Evolutionary conservation across 2,329 filamentous ascomycete species (phyloP), one percentile per base, ranked within the genome.

Genomic region (Pseudogymnoascus pannorum): DNA sequence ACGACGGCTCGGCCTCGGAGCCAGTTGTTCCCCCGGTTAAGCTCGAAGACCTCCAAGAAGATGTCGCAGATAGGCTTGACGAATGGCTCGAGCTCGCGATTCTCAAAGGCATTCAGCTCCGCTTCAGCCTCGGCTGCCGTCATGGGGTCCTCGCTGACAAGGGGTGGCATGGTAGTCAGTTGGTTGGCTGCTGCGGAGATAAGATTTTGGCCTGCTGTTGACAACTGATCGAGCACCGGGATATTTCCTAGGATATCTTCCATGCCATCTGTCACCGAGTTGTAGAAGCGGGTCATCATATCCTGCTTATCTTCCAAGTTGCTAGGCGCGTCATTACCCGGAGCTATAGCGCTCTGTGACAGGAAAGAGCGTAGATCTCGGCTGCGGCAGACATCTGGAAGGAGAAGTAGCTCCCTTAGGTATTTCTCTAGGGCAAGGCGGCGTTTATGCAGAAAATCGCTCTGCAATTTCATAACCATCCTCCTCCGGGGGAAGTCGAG

Each of bases 41-140:
- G 82, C 71, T 96, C 92, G 71, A 99, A 99, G 0, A 92, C 85
- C 72, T 99, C 94, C 14, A 99, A 83, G 75, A 99, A 99, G 63
- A 99, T 87, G 73, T 99, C 94, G 74, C 92, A 97, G 64, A 99
- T 97, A 3, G 94, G 95, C 72, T 97, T 99, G 69, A 99, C 94
- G 70, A 99, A 97, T 1, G 94, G 94, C 71, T 96, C 92, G 2
- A 92, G 80, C 68, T 96, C 91, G 69, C 87, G 87, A 71, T 90
- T 87, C 74, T 97, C 93, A 69, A 96, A 97, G 0, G 93, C 93
- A 62, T 92, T 90, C 57, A 99, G 79, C 74, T 97, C 94, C 0
- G 93, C 93, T 75, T 97, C 92, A 0, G 92, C 94, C 76, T 97
- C 94, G 2, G 86, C 83, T 2, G 83, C 79, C 6, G 75, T 76